Evolutionary conservation across 352 stramenopile species (phyloP).

Genomic region (Aphanomyces astaci): DNA sequence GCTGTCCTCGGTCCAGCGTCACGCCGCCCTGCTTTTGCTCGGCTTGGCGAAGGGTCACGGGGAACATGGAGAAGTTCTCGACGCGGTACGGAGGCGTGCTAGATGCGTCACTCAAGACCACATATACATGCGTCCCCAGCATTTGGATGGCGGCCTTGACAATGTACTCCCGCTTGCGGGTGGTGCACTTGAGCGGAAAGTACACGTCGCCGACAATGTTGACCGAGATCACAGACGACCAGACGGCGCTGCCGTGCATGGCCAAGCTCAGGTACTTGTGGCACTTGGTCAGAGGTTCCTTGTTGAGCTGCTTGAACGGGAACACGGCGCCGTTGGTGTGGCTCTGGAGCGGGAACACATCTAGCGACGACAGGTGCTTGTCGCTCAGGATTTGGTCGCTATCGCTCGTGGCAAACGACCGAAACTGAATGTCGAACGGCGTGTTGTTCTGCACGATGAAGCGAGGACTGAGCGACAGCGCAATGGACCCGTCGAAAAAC

Average conservation of each 20-base stretch:
- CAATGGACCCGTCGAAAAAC: constrained; percentile 62
- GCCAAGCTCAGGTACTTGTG: constrained; percentile 78
- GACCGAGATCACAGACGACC: constrained; percentile 75
- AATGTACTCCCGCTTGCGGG: constrained; percentile 64
- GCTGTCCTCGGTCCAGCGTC: constrained; percentile 56
- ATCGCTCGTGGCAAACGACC: constrained; percentile 60
- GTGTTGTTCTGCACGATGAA: constrained; percentile 80
- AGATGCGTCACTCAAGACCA: constrained; percentile 76
- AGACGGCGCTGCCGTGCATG: constrained; percentile 52
- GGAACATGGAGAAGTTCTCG: constrained; percentile 65
- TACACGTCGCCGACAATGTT: constrained; percentile 71
- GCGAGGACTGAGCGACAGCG: constrained; percentile 67
- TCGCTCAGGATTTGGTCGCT: constrained; percentile 51
- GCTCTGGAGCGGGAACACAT: constrained; percentile 37
- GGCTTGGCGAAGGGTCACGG: constrained; percentile 10
- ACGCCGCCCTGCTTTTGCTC: constrained; percentile 25
- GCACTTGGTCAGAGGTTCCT: constrained; percentile 47
- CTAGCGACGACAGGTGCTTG: not conserved
- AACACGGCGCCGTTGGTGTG: constrained; percentile 65
- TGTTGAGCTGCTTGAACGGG: constrained; percentile 72
- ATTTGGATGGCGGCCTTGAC: constrained; percentile 79
- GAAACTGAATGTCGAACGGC: constrained; percentile 69
- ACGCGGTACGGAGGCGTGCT: constrained; percentile 73
- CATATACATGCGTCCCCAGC: constrained; percentile 85
- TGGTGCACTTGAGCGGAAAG: constrained; percentile 70